phyloP scores from a whole-genome alignment of 2,329 filamentous ascomycete genomes.

The Hypoxylon sp. region DNA sequence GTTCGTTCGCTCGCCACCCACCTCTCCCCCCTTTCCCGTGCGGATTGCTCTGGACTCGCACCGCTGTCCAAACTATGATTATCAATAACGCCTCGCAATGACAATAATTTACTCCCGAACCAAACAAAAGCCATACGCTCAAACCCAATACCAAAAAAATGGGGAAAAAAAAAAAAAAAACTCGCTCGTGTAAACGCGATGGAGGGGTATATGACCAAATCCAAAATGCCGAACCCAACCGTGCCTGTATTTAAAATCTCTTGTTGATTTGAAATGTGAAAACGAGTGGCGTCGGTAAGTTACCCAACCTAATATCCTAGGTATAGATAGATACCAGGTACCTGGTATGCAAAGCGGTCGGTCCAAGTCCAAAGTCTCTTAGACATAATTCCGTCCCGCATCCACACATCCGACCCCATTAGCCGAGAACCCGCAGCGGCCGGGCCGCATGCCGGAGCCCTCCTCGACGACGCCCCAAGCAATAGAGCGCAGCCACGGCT shows the following conservation, averaged over 20 bases:
- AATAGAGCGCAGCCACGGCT: constrained; percentile 58
- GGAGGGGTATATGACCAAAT: constrained; percentile 22
- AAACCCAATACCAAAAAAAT: constrained; percentile 1
- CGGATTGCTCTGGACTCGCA: background rate
- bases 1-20: background rate
- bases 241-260: background rate
- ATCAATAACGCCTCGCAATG: constrained; percentile 18
- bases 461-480: constrained; percentile 64
- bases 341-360: no score
- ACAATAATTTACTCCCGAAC: background rate
- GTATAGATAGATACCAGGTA: background rate
- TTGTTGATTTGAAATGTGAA: background rate
- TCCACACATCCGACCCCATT: constrained; percentile 56
- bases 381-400: constrained; percentile 58
- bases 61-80: background rate
- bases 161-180: constrained; percentile 2
- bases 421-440: constrained; percentile 63
- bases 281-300: constrained; percentile 7
- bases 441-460: constrained; percentile 57
- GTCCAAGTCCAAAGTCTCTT: background rate
- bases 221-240: constrained; percentile 18
- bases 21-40: background rate
- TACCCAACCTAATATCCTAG: background rate
- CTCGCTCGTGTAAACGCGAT: constrained; percentile 17
- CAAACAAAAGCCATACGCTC: constrained; percentile 1